Base-by-base conservation (phyloP, 805 yeast species). In the Vanderwaltozyma yarrowii region DNA sequence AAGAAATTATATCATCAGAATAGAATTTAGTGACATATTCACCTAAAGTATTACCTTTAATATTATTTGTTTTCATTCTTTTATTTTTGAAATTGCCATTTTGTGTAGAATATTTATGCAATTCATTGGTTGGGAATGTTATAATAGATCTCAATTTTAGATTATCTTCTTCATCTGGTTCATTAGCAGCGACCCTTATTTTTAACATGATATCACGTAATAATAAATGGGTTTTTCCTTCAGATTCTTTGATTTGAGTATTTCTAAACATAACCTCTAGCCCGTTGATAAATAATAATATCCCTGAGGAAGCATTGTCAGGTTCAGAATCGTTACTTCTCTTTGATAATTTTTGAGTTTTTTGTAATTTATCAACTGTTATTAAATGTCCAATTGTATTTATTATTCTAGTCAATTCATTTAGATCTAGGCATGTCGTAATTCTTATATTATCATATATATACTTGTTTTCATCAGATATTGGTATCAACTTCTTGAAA, bases 371-470 rank as follows among this genome's bases (percentile, higher is more conserved):
- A 14, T 36, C 32, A 10, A 36, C 30, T 4, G 34, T 20, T 11
- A 36, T 30, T 12, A 30, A 10, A 17, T 36, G 38, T 10, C 40
- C 38, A 11, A 51, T 40, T 20, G 46, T 43, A 34, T 43, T 40
- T 5, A 51, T 36, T 10, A 36, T 42, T 16, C 16, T 38, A 12
- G 35, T 21, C 9, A 55, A 38, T 37, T 58, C 62, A 14, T 45
- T 37, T 21, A 59, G 35, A 33, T 56, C 56, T n/a, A 56, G 40
- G 23, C 56, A 44, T 6, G 54, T 45, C 11, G 45, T 46, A 8
- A 59, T 49, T n/a, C 51, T 43, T 7, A 58, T 47, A 21, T 49
- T 46, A 18, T 57, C 61, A 41, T 52, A 58, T 6, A 55, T 37
- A 10, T 33, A 34, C 16, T 37, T 41, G 29, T 46, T 37, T 8